phyloP scores from a whole-genome alignment of 345 rosid species.

The Bretschneidera sinensis region DNA sequence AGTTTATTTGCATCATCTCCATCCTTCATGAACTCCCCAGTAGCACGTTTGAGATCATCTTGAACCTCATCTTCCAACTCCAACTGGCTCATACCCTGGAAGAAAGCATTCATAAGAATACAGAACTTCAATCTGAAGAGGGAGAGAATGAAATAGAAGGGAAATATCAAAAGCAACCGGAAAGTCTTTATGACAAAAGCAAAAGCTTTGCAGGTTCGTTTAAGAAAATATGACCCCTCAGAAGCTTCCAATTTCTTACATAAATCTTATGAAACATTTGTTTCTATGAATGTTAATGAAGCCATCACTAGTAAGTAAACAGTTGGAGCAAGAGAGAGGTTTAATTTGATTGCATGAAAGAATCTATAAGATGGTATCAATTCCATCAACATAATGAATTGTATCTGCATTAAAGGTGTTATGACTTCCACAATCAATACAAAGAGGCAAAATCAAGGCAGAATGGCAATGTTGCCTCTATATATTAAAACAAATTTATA shows the following conservation, averaged over 20 bases:
- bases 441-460: too few species aligned
- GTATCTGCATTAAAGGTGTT: too few species aligned
- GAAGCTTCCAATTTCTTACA: background rate
- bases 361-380: too few species aligned
- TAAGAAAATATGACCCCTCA: too few species aligned
- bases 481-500: too few species aligned
- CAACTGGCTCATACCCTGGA: constrained; percentile 82
- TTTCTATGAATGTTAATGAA: background rate
- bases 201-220: background rate
- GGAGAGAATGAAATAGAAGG: background rate
- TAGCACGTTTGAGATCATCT: constrained; percentile 81
- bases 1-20: constrained; percentile 76
- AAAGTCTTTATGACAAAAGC: background rate
- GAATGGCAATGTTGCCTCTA: too few species aligned
- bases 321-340: too few species aligned
- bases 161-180: background rate
- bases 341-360: background rate
- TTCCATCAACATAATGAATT: too few species aligned
- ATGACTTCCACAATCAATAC: too few species aligned
- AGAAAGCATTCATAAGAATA: background rate
- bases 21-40: constrained; percentile 77
- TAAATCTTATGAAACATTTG: background rate
- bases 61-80: constrained; percentile 88
- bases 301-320: background rate
- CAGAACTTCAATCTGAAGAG: background rate